phyloP scores from a whole-genome alignment of 106 monocot species.

The Dioscorea dumetorum region DNA sequence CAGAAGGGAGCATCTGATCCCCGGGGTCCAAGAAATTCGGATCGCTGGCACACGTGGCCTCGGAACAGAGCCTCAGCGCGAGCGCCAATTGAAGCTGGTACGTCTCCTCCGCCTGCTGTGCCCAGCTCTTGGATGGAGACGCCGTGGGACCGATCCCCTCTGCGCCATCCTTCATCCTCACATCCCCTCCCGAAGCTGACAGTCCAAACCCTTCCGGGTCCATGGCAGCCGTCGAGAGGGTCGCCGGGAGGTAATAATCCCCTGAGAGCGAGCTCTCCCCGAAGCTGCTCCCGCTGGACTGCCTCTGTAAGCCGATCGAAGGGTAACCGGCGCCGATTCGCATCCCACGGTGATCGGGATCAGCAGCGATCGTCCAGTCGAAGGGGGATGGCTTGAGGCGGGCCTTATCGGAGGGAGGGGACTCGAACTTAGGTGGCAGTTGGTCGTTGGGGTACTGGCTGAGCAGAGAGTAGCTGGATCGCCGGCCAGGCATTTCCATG shows the following conservation, averaged over 20 bases:
- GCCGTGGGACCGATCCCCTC: conserved; percentile 2
- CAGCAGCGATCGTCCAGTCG: conserved; percentile 15
- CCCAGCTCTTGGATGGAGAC: conserved; percentile 72
- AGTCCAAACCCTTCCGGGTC: background rate
- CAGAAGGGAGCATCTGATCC: conserved; percentile 9
- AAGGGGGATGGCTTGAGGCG: conserved; percentile 9
- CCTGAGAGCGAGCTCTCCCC: conserved; percentile 69
- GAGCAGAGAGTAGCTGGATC: conserved; percentile 61
- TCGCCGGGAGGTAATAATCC: conserved; percentile 53
- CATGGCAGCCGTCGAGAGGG: conserved; percentile 14
- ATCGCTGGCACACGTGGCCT: conserved; percentile 61
- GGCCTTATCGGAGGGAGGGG: conserved; percentile 9
- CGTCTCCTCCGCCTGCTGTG: conserved; percentile 98
- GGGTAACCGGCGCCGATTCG: conserved; percentile 11
- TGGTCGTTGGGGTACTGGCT: conserved; percentile 52
- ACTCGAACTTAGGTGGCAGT: conserved; percentile 9
- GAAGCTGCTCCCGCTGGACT: conserved; percentile 87
- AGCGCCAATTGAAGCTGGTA: conserved; percentile 95
- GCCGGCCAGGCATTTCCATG: conserved; percentile 52
- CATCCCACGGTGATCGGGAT: conserved; percentile 2
- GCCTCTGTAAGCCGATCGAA: conserved; percentile 43
- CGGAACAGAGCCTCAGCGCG: conserved; percentile 79
- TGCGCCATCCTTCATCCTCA: background rate
- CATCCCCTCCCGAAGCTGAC: background rate
- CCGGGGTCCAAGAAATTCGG: conserved; percentile 56